Conservation (phyloP, 805 yeast genomes). For the Geotrichum ghanense region DNA sequence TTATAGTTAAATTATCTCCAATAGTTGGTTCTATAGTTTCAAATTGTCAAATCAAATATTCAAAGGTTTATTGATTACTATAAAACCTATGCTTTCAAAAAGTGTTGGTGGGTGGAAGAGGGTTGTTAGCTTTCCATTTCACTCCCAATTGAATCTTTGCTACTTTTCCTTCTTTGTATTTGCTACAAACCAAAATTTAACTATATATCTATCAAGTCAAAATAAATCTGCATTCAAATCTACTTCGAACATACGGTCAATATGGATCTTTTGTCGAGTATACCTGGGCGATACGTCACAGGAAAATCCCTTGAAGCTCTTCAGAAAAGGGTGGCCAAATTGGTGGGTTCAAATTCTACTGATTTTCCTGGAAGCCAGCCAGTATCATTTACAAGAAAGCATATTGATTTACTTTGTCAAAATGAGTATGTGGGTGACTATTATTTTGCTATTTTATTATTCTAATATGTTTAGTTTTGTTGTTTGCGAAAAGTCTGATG, state of each 20-base stretch:
- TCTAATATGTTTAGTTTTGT: conserved; percentile 34
- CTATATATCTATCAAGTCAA: too few species aligned
- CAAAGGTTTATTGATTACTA: conserved; percentile 4
- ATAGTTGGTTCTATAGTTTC: background rate
- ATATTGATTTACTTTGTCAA: conserved; percentile 50
- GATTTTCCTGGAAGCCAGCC: conserved; percentile 83
- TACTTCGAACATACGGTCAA: background rate
- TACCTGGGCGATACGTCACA: conserved; percentile 77
- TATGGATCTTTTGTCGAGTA: conserved; percentile 42
- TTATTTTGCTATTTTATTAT: background rate
- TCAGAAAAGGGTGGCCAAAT: conserved; percentile 52
- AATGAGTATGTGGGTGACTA: conserved; percentile 36
- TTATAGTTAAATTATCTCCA: background rate
- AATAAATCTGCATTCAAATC: too few species aligned
- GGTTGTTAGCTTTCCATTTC: conserved; percentile 4
- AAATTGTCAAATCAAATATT: background rate
- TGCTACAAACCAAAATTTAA: too few species aligned
- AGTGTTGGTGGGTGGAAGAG: conserved; percentile 6
- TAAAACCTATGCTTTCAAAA: conserved; percentile 3
- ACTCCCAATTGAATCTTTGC: conserved; percentile 1
- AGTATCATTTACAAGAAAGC: conserved; percentile 70
- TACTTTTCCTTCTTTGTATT: too few species aligned
- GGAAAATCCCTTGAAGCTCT: conserved; percentile 59
- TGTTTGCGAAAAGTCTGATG: conserved; percentile 95
- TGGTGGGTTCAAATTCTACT: conserved; percentile 43